A percentile compares a stretch with the other conserved stretches of the same genome.
These are phyloP conservation scores for Diospyros kaki DNA, from an alignment of 148 eudicot genomes.

Conservation along the genomic window DNA sequence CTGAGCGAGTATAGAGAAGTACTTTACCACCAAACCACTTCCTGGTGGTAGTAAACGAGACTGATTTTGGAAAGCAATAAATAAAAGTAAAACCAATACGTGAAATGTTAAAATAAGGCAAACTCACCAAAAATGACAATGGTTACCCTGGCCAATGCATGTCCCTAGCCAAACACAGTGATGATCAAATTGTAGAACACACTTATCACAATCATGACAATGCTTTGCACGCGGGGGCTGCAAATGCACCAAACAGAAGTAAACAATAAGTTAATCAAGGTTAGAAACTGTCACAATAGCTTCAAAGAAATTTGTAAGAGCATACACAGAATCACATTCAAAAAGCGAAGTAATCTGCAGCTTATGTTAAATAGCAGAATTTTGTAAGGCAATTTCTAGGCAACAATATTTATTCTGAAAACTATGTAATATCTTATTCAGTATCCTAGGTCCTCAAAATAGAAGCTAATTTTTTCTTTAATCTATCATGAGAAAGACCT, in stretches of 20 bases:
- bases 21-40: background rate
- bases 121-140: constrained; percentile 91
- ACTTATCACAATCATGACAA: constrained; percentile 94
- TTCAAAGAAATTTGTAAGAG: constrained; percentile 1
- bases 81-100: background rate
- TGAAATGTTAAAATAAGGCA: background rate
- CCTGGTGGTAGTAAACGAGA: background rate
- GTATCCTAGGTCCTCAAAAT: background rate
- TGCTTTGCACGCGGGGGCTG: constrained; percentile 99
- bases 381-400: constrained; percentile 2
- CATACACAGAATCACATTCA: background rate
- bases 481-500: background rate
- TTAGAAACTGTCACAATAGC: background rate
- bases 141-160: constrained; percentile 93
- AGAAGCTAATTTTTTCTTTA: background rate
- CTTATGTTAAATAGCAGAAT: background rate
- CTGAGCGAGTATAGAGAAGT: background rate
- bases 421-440: background rate
- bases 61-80: background rate
- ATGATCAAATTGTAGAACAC: constrained; percentile 98
- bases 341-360: background rate
- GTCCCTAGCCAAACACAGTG: constrained; percentile 99
- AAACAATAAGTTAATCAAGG: constrained; percentile 7
- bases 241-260: constrained; percentile 19
- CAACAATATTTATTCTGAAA: background rate